phyloP scores from a whole-genome alignment of 768 basidiomycete species.

The Botryobasidium botryosum region DNA sequence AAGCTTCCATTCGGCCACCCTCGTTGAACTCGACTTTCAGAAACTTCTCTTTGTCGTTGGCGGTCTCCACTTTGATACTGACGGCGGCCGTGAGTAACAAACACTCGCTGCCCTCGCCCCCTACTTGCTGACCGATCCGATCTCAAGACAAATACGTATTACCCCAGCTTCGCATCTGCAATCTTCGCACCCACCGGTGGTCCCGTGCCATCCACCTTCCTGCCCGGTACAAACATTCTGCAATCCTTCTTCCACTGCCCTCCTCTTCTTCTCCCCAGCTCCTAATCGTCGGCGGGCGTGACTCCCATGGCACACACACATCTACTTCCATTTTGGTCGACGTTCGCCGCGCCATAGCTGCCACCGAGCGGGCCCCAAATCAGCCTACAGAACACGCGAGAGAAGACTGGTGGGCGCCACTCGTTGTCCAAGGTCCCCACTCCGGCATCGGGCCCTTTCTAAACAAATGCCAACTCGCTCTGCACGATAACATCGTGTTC shows the following conservation, averaged over 20 bases:
- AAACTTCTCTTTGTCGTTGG: conserved; percentile 2
- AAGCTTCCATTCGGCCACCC: neutral
- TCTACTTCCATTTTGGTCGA: neutral
- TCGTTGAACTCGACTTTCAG: neutral
- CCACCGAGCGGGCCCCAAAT: neutral
- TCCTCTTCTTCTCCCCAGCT: neutral
- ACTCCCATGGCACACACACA: neutral
- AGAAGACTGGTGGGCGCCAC: too few species aligned
- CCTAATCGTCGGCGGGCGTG: neutral
- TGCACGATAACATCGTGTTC: neutral
- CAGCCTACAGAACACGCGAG: too few species aligned
- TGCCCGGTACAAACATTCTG: neutral
- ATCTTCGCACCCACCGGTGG: neutral
- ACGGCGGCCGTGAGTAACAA: neutral
- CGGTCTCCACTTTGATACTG: neutral
- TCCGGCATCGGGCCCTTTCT: too few species aligned
- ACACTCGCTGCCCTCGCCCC: too few species aligned
- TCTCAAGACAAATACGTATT: neutral
- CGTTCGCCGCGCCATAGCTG: neutral
- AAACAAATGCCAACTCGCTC: too few species aligned
- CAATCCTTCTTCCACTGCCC: neutral
- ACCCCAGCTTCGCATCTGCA: neutral
- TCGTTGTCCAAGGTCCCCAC: too few species aligned
- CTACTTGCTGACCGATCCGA: neutral
- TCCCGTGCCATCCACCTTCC: neutral